These are phyloP conservation scores for Gamsiella multidivaricata DNA, from an alignment of 192 early-diverging fungal species.

Conservation along the genomic window DNA sequence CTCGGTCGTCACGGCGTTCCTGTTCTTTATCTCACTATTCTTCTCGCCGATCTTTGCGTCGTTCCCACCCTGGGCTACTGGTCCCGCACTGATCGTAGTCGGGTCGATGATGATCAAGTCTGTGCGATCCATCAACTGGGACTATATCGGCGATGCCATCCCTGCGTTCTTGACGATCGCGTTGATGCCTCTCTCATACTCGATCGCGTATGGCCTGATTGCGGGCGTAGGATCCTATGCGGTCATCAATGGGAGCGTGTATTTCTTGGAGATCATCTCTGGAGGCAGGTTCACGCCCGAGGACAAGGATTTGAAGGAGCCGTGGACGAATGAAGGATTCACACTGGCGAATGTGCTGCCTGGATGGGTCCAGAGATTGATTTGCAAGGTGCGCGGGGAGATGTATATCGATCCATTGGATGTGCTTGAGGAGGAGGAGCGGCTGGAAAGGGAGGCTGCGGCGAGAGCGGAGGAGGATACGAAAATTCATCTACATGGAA, in stretches of 20 bases:
- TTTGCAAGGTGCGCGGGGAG: constrained; percentile 16
- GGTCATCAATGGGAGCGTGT: constrained; percentile 72
- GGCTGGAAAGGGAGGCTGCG: constrained; percentile 20
- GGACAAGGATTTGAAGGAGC: constrained; percentile 30
- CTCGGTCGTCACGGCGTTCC: constrained; percentile 70
- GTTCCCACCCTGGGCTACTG: constrained; percentile 88
- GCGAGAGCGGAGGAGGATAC: constrained; percentile 2
- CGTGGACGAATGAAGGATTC: constrained; percentile 12
- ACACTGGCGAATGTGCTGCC: constrained; percentile 27
- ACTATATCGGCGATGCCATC: constrained; percentile 81
- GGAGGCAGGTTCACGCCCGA: constrained; percentile 60
- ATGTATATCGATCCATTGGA: constrained; percentile 22
- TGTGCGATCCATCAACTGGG: constrained; percentile 80
- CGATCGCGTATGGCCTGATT: constrained; percentile 84
- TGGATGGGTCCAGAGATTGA: constrained; percentile 20
- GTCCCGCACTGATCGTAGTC: constrained; percentile 81
- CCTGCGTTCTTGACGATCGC: constrained; percentile 83
- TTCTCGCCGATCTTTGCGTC: constrained; percentile 87
- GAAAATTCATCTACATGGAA: constrained; percentile 8
- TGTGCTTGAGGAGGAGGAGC: constrained; percentile 27
- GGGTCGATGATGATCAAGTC: constrained; percentile 83
- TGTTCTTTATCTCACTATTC: constrained; percentile 83
- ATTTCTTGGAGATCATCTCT: constrained; percentile 63
- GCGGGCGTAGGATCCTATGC: constrained; percentile 78
- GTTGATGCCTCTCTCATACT: constrained; percentile 84